Conservation (phyloP, 176 grass and related monocot species). For the Olyra latifolia region DNA sequence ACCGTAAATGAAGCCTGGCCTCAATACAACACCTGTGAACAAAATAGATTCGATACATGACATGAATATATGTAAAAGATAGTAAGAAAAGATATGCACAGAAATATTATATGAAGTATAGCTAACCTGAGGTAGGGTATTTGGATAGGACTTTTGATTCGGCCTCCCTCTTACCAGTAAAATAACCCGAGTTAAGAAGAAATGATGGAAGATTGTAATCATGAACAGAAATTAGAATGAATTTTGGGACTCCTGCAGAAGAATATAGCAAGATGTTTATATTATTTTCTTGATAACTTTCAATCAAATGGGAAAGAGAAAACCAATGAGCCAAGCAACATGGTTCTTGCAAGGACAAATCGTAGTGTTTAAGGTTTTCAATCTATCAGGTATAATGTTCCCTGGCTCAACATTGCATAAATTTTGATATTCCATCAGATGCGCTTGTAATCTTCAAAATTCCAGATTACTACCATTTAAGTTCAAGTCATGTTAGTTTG, state of each 20-base stretch:
- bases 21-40: slow-evolving; percentile 69
- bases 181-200: slow-evolving; percentile 77
- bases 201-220: slow-evolving; percentile 96
- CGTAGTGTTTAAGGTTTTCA: neutral
- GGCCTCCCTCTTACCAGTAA: slow-evolving; percentile 88
- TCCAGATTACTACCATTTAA: neutral
- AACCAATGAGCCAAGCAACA: neutral
- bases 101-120: neutral
- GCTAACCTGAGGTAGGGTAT: slow-evolving; percentile 80
- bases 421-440: neutral
- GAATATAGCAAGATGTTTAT: slow-evolving; percentile 30
- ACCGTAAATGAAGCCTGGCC: slow-evolving; percentile 95
- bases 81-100: neutral
- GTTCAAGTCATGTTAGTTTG: neutral
- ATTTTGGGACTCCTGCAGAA: slow-evolving; percentile 74
- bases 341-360: neutral
- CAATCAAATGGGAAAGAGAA: neutral
- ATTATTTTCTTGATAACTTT: neutral
- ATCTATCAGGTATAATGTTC: slow-evolving; percentile 9
- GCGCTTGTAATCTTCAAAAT: neutral
- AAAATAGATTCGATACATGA: neutral
- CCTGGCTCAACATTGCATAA: neutral
- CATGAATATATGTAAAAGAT: neutral
- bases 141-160: slow-evolving; percentile 97
- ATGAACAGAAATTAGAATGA: slow-evolving; percentile 94